phyloP scores from a whole-genome alignment of 345 rosid species.

The Eucalyptus tenuipes region DNA sequence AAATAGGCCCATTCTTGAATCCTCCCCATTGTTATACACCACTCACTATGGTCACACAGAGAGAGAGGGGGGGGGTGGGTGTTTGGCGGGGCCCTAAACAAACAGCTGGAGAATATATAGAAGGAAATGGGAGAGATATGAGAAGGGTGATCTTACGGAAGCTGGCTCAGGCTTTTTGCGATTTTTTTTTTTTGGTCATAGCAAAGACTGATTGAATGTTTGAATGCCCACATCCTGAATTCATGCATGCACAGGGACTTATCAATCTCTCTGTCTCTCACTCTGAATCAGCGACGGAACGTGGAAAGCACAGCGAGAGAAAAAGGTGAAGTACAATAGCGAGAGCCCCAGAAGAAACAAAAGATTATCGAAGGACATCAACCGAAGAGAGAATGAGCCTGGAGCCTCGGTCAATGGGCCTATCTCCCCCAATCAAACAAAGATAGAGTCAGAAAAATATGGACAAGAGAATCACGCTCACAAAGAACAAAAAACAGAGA shows the following conservation, averaged over 20 bases:
- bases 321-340: not conserved
- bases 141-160: not conserved
- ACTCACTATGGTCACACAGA: not conserved
- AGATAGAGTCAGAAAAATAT: not conserved
- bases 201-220: not conserved
- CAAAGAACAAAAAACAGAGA: not conserved
- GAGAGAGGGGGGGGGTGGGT: rapidly evolving
- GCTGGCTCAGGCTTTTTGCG: not conserved
- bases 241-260: not conserved
- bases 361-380: not conserved
- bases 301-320: not conserved
- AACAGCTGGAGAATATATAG: not conserved
- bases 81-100: too few relatives aligned
- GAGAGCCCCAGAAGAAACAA: not conserved
- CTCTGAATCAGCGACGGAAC: not conserved
- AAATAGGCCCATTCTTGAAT: not conserved
- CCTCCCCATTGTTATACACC: not conserved
- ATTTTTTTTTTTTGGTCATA: not conserved
- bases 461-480: not conserved
- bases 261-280: not conserved
- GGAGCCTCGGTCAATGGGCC: not conserved
- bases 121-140: not conserved
- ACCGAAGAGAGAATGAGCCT: not conserved
- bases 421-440: not conserved
- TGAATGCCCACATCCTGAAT: not conserved